Percentiles rank a stretch among this genome's conserved stretches.
Evolutionary conservation across 345 rosid genomes (phyloP).

Genomic region (Excoecaria agallocha): DNA sequence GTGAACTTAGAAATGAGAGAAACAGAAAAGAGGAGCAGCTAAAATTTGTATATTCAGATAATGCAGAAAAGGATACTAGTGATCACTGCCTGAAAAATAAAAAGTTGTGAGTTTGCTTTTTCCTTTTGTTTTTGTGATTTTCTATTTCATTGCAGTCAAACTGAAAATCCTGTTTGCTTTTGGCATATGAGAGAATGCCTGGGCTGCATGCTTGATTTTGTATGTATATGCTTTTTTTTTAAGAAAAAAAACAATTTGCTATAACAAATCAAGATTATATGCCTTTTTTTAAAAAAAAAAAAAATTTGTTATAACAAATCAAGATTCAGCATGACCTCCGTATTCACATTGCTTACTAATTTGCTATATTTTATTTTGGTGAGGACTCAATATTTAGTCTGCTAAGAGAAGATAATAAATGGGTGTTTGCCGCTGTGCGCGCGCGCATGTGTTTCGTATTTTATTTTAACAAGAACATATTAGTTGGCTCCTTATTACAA

Average conservation of each 20-base stretch:
- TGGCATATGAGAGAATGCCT: neutral
- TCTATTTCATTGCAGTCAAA: neutral
- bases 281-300: too few relatives aligned
- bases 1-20: slow-evolving; percentile 52
- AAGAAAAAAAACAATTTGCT: too few relatives aligned
- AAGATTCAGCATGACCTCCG: too few relatives aligned
- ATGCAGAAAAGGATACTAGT: slow-evolving; percentile 23
- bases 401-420: neutral
- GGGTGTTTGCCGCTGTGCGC: neutral
- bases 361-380: too few relatives aligned
- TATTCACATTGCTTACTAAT: too few relatives aligned
- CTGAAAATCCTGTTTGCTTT: neutral
- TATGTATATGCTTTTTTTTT: neutral
- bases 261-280: too few relatives aligned
- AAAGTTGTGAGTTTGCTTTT: slow-evolving; percentile 33
- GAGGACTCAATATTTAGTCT: too few relatives aligned
- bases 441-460: too few relatives aligned
- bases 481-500: neutral
- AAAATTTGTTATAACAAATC: too few relatives aligned
- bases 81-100: slow-evolving; percentile 17
- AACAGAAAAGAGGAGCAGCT: slow-evolving; percentile 26
- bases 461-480: neutral
- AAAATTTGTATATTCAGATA: slow-evolving; percentile 17
- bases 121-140: neutral
- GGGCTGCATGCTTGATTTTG: neutral